phyloP scores from a whole-genome alignment of 257 asterid genomes.

The Solanum pinnatisectum region DNA sequence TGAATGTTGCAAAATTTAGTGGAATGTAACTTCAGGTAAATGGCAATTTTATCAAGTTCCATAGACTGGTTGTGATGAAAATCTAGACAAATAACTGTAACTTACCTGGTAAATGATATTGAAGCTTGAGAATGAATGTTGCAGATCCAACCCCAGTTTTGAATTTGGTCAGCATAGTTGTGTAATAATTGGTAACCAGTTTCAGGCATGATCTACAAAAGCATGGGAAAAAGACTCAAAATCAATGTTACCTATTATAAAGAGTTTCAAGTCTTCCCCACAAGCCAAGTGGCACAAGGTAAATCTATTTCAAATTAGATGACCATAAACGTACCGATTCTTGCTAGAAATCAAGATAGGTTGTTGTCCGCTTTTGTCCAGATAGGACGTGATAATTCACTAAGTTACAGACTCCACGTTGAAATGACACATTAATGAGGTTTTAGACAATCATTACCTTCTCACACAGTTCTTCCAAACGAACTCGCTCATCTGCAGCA shows the following conservation, averaged over 20 bases:
- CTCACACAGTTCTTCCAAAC: neutral
- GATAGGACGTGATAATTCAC: neutral
- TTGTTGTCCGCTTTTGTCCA: neutral
- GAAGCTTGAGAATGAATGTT: constrained; percentile 47
- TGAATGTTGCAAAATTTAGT: neutral
- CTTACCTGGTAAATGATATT: constrained; percentile 65
- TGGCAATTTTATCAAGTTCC: neutral
- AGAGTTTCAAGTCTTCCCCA: neutral
- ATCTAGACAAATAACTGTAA: neutral
- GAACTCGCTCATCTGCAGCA: neutral
- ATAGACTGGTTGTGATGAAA: neutral
- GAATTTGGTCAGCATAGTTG: constrained; percentile 63
- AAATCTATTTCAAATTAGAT: neutral
- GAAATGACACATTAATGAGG: constrained; percentile 7
- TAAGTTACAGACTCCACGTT: neutral
- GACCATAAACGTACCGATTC: neutral
- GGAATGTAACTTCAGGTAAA: neutral
- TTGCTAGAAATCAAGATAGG: neutral
- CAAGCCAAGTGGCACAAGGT: neutral
- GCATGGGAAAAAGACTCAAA: neutral
- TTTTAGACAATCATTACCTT: constrained; percentile 37
- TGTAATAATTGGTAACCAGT: constrained; percentile 47
- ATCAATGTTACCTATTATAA: too few species aligned
- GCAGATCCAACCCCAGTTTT: constrained; percentile 93
- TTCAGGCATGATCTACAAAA: constrained; percentile 71